Percentiles rank a stretch among this genome's conserved stretches.
Conservation (phyloP, 2,329 filamentous ascomycete genomes). For the Colletotrichum lini region DNA sequence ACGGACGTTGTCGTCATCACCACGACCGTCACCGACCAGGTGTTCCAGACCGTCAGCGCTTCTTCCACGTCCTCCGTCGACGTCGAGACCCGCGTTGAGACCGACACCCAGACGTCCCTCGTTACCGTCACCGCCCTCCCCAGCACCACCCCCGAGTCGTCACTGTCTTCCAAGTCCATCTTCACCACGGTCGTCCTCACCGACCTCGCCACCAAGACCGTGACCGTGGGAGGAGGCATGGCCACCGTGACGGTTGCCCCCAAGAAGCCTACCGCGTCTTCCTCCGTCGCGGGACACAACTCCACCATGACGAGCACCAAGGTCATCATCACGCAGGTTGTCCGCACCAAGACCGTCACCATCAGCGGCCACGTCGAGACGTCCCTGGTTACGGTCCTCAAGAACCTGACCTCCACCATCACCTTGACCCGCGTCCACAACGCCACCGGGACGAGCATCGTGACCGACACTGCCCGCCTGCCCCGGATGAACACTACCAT, state of each 20-base stretch:
- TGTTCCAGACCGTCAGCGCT: constrained; percentile 28
- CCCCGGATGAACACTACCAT: constrained; percentile 43
- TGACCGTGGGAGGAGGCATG: constrained; percentile 32
- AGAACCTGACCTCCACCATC: constrained; percentile 52
- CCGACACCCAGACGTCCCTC: constrained; percentile 14
- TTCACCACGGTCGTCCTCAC: constrained; percentile 38
- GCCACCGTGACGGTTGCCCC: constrained; percentile 28
- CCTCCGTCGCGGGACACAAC: constrained; percentile 36
- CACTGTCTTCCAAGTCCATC: constrained; percentile 18
- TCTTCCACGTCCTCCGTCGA: constrained; percentile 9
- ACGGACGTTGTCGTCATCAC: constrained; percentile 10
- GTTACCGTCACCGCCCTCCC: constrained; percentile 14
- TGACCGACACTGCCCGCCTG: constrained; percentile 1
- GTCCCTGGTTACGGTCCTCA: constrained; percentile 20
- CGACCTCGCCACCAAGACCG: constrained; percentile 36
- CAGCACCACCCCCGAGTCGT: constrained; percentile 1
- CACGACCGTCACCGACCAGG: constrained; percentile 24
- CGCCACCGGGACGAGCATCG: constrained; percentile 43
- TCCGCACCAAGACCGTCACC: constrained; percentile 48
- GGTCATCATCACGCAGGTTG: constrained; percentile 49
- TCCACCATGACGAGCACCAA: constrained; percentile 46
- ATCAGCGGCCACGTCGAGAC: constrained; percentile 42
- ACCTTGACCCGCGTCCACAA: constrained; percentile 42
- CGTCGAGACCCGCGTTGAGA: constrained; percentile 9
- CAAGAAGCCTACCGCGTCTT: constrained; percentile 8